A percentile compares a stretch with the other conserved stretches of the same genome.
These are phyloP conservation scores for Pseudoscleropodium purum DNA, from an alignment of 225 moss, liverwort and hornwort species.

Conservation along the genomic window DNA sequence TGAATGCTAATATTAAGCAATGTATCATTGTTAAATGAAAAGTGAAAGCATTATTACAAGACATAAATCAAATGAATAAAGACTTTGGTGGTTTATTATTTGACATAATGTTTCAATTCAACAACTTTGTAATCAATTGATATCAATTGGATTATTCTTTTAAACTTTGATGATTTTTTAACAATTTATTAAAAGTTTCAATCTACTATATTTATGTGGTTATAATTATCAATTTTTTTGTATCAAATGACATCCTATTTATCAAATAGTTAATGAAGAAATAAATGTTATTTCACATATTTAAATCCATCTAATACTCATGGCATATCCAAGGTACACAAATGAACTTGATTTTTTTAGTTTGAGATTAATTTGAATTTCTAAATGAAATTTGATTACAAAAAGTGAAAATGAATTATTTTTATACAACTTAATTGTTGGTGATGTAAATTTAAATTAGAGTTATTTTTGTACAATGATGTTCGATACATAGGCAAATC, in stretches of 20 bases:
- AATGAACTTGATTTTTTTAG: too few species aligned
- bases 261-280: neutral
- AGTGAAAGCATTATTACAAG: neutral
- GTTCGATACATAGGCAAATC: neutral
- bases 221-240: neutral
- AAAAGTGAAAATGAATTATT: neutral
- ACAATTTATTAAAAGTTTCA: neutral
- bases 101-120: too few species aligned
- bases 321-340: neutral
- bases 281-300: neutral
- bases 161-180: too few species aligned
- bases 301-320: neutral
- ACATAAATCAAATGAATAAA: neutral
- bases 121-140: neutral
- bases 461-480: neutral
- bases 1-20: neutral
- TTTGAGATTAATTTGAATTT: neutral
- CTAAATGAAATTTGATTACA: neutral
- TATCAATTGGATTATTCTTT: neutral
- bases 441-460: neutral
- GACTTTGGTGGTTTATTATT: neutral
- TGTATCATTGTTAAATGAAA: neutral
- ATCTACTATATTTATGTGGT: rapidly evolving
- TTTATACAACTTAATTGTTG: neutral
- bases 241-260: neutral